Conservation (phyloP, 352 stramenopile genomes). For the Globisporangium cylindrosporum region DNA sequence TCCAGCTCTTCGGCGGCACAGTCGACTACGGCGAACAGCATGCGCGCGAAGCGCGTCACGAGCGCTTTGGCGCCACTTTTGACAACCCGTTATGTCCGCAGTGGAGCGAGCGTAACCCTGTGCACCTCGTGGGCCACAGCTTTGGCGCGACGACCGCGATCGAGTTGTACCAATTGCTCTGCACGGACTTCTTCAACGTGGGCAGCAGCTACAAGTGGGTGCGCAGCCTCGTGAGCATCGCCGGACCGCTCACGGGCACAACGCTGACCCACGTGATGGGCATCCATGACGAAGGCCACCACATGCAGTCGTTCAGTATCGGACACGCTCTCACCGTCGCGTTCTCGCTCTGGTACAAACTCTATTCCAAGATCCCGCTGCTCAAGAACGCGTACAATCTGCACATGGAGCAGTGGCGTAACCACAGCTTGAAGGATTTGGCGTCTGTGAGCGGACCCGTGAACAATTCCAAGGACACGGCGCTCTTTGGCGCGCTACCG, state of each 20-base stretch:
- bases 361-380: constrained; percentile 37
- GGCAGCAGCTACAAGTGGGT: constrained; percentile 54
- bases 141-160: constrained; percentile 62
- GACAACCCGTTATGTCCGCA: constrained; percentile 25
- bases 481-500: constrained; percentile 1
- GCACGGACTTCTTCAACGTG: constrained; percentile 51
- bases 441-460: neutral
- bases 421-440: neutral
- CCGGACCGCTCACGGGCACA: constrained; percentile 53
- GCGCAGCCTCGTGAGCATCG: constrained; percentile 55
- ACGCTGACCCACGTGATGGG: constrained; percentile 51
- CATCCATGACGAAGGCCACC: constrained; percentile 24
- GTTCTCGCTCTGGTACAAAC: constrained; percentile 38
- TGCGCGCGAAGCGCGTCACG: constrained; percentile 27
- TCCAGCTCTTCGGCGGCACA: constrained; percentile 49
- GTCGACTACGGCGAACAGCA: constrained; percentile 68
- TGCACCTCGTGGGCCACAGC: constrained; percentile 64
- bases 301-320: constrained; percentile 29
- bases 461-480: constrained; percentile 5
- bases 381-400: constrained; percentile 41
- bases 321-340: constrained; percentile 39
- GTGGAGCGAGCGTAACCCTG: constrained; percentile 48
- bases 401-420: constrained; percentile 56
- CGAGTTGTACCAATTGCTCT: constrained; percentile 70
- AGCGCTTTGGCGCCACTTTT: constrained; percentile 45